phyloP scores from a whole-genome alignment of 2,329 filamentous ascomycete species.

The Mycosphaerella arachidis region DNA sequence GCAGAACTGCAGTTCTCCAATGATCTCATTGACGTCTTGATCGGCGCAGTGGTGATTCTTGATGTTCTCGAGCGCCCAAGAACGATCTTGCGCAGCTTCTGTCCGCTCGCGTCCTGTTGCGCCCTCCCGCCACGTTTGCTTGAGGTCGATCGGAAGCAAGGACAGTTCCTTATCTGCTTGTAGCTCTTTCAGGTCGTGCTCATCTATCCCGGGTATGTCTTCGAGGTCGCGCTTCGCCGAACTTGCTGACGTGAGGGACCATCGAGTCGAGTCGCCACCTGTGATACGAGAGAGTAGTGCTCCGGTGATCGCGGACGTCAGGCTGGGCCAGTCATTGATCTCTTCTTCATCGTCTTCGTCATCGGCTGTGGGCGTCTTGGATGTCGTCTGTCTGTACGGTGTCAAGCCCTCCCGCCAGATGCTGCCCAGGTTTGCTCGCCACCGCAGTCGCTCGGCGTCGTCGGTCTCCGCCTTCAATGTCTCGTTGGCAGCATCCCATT shows the following conservation, averaged over 20 bases:
- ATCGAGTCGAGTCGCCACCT: constrained; percentile 44
- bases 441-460: constrained; percentile 42
- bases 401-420: constrained; percentile 52
- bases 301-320: constrained; percentile 49
- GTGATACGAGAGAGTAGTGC: constrained; percentile 49
- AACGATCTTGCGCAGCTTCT: constrained; percentile 58
- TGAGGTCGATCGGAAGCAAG: constrained; percentile 57
- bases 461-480: constrained; percentile 42
- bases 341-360: constrained; percentile 32
- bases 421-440: constrained; percentile 53
- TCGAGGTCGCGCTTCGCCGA: constrained; percentile 55
- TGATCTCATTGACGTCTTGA: constrained; percentile 27
- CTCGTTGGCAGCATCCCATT: constrained; percentile 50
- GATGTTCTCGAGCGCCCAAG: constrained; percentile 56
- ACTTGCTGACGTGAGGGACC: constrained; percentile 56
- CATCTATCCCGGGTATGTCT: constrained; percentile 54
- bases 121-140: constrained; percentile 58
- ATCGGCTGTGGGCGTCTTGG: constrained; percentile 25
- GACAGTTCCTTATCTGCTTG: constrained; percentile 44
- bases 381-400: constrained; percentile 42
- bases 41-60: constrained; percentile 41
- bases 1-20: constrained; percentile 60
- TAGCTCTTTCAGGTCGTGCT: constrained; percentile 26
- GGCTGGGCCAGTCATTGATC: constrained; percentile 49
- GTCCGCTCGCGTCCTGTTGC: constrained; percentile 60